Evolutionary conservation across 2,329 filamentous ascomycete species (phyloP).

Genomic region (Phoma sp.): DNA sequence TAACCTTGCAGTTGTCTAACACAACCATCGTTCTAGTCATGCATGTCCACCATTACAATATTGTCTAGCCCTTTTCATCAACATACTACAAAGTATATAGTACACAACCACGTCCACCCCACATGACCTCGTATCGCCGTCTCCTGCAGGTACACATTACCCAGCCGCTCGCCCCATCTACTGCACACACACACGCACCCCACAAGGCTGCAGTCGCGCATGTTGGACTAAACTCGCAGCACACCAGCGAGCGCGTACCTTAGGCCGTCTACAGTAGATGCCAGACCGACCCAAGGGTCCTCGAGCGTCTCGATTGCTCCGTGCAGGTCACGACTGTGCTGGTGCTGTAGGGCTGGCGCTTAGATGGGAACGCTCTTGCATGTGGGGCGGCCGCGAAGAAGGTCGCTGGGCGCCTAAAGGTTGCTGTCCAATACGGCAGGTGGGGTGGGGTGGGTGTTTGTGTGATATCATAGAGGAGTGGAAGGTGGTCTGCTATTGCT

Average conservation of each 20-base stretch:
- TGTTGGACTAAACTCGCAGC: conserved; percentile 1
- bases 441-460: conserved; percentile 23
- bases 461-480: conserved; percentile 20
- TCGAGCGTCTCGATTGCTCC: conserved; percentile 15
- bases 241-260: conserved; percentile 28
- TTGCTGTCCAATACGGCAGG: not conserved
- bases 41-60: too few relatives aligned
- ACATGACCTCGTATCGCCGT: conserved; percentile 3
- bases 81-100: too few relatives aligned
- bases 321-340: conserved; percentile 29
- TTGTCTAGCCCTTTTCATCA: too few relatives aligned
- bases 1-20: too few relatives aligned
- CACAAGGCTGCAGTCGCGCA: conserved; percentile 13
- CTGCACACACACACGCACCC: not conserved
- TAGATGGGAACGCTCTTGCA: conserved; percentile 5
- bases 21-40: too few relatives aligned
- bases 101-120: not conserved
- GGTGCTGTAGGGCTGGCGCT: conserved; percentile 33
- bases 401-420: conserved; percentile 39
- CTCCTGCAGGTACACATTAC: conserved; percentile 15
- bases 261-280: conserved; percentile 16
- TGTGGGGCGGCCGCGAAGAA: conserved; percentile 24
- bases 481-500: conserved; percentile 3
- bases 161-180: conserved; percentile 7
- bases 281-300: conserved; percentile 21